Base-by-base conservation (phyloP, 208 protist genomes). In the Wallacemonas sp. region DNA sequence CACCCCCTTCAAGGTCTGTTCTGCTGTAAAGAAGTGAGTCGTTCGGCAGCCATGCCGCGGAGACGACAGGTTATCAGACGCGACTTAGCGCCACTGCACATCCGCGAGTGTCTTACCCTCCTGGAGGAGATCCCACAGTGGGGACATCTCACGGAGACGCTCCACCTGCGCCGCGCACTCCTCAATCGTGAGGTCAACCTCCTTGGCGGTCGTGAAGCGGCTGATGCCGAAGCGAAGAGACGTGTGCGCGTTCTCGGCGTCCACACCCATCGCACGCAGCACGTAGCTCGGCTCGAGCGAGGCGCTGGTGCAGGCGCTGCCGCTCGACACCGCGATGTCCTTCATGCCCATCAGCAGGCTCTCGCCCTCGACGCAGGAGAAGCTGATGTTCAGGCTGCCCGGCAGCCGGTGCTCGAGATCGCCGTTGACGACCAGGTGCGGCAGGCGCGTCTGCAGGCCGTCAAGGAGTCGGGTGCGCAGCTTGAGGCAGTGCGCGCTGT, bases 271-370 rank as follows among this genome's bases (percentile, higher is more conserved):
- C 6, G 98, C 98, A 33, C 98, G 90, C 16, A 99, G 88, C 0
- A 99, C 98, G 74, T 99, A 99, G 44, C 95, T 99, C 23, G 99
- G 98, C 85, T 99, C 98, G 19, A 99, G 81, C 4, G 98, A 99
- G 27, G 97, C 98, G 47, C 94, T 98, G 9, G 99, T 99, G 87
- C 99, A 99, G 0, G 99, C 99, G 65, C 88, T 98, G n/a, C 98
- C 98, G 58, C 92, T 97, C 5, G 92, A 97, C 34, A 98, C 87
- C 1, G 97, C 98, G 30, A 99, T 81, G 34, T 97, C 80, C 76
- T 99, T 99, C 71, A 99, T 96, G 0, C 95, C 98, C 98, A 99
- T 99, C 34, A 99, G 83, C 36, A 99, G 71, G 36, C 88, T 97
- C 78, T 99, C 98, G 34, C 99, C 99, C 85, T 99, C 99, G 5